phyloP scores from a whole-genome alignment of 2,329 filamentous ascomycete species.

The Gnomoniopsis smithogilvyi region DNA sequence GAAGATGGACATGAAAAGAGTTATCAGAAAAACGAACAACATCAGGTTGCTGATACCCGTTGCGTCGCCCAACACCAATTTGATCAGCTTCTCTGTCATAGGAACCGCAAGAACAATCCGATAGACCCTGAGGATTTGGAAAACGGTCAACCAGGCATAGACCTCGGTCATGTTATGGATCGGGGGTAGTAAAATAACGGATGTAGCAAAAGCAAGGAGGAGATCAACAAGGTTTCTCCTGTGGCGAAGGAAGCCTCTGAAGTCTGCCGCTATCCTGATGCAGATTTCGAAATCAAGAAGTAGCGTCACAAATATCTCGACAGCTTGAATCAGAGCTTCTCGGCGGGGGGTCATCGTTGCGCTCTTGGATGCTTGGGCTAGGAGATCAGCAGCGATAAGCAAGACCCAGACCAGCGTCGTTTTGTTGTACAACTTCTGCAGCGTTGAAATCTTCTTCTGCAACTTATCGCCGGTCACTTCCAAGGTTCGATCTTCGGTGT shows the following conservation, averaged over 20 bases:
- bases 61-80: constrained; percentile 85
- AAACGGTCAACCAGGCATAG: constrained; percentile 87
- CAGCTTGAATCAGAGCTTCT: constrained; percentile 62
- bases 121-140: constrained; percentile 90
- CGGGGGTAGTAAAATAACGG: constrained; percentile 78
- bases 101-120: constrained; percentile 86
- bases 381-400: constrained; percentile 75
- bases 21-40: constrained; percentile 93
- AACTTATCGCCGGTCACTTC: constrained; percentile 36
- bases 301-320: constrained; percentile 74
- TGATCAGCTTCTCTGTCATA: constrained; percentile 81
- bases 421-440: constrained; percentile 74
- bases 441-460: constrained; percentile 37
- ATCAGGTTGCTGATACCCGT: constrained; percentile 92
- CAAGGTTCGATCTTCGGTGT: constrained; percentile 54
- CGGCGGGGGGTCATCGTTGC: constrained; percentile 66
- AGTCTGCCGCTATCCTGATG: constrained; percentile 73
- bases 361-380: constrained; percentile 75
- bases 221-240: constrained; percentile 79
- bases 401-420: constrained; percentile 75
- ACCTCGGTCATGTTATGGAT: constrained; percentile 68
- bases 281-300: constrained; percentile 79
- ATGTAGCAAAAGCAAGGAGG: constrained; percentile 73
- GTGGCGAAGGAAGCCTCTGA: constrained; percentile 73
- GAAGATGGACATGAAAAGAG: constrained; percentile 90